Evolutionary conservation across 2,329 filamentous ascomycete genomes (phyloP).

Genomic region (Seiridium cupressi): DNA sequence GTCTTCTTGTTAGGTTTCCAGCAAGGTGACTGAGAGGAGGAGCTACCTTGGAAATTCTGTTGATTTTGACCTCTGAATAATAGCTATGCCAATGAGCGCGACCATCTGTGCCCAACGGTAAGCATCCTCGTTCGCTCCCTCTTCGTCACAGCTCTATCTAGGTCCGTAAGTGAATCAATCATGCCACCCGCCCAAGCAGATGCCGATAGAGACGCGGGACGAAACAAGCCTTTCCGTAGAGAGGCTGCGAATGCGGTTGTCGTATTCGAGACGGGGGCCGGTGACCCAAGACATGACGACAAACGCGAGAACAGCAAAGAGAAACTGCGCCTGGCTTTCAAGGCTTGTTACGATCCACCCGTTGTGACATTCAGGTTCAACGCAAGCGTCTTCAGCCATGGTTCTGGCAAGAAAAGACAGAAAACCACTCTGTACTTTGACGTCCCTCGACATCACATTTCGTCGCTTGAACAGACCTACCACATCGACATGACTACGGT

Average conservation of each 20-base stretch:
- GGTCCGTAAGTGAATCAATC: slow-evolving; percentile 1
- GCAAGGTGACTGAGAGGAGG: slow-evolving; percentile 3
- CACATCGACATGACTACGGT: neutral
- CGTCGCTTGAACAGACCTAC: slow-evolving; percentile 7
- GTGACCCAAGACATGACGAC: neutral
- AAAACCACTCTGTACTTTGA: slow-evolving; percentile 8
- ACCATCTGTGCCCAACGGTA: neutral
- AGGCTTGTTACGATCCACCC: slow-evolving; percentile 2
- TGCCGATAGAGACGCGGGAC: neutral
- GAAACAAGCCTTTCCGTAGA: neutral
- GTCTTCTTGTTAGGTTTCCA: slow-evolving; percentile 4
- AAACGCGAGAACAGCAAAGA: neutral
- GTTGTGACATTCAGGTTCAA: slow-evolving; percentile 7
- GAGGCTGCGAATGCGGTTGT: slow-evolving; percentile 3
- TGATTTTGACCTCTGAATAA: neutral
- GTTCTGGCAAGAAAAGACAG: slow-evolving; percentile 2
- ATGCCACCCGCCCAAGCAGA: slow-evolving; percentile 4
- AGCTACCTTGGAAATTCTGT: neutral
- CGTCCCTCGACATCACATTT: slow-evolving; percentile 7
- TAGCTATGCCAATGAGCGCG: neutral
- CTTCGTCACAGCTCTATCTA: neutral
- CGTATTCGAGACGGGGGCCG: neutral
- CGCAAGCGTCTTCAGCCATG: slow-evolving; percentile 4
- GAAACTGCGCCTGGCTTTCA: slow-evolving; percentile 7
- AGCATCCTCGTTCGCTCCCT: neutral